Evolutionary conservation across 1,139 yeast species (phyloP).

Genomic region (Candida neerlandica): DNA sequence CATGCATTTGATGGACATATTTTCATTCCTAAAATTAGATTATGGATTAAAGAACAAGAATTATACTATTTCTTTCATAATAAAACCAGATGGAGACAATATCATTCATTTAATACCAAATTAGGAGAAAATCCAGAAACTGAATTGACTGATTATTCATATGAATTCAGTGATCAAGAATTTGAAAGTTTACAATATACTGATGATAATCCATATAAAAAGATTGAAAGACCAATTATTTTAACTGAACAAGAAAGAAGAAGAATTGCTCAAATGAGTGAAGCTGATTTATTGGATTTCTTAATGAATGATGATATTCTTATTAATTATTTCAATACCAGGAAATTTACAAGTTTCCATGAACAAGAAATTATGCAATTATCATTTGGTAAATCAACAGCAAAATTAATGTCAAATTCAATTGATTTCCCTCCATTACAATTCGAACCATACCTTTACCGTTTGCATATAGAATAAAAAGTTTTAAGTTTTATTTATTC

Average conservation of each 20-base stretch:
- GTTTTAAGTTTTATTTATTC: no score
- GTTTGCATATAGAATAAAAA: not conserved
- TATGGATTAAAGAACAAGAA: constrained; percentile 32
- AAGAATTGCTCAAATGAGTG: constrained; percentile 21
- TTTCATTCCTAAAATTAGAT: constrained; percentile 33
- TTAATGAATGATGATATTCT: constrained; percentile 39
- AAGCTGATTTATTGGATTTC: constrained; percentile 31
- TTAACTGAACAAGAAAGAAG: constrained; percentile 25
- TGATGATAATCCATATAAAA: constrained; percentile 17
- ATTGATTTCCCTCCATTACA: constrained; percentile 37
- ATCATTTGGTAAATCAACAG: constrained; percentile 33
- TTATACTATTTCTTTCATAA: constrained; percentile 23
- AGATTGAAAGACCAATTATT: constrained; percentile 10
- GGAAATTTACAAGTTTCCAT: constrained; percentile 38
- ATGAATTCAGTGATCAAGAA: constrained; percentile 27
- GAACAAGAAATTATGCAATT: constrained; percentile 39
- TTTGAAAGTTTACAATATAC: constrained; percentile 19
- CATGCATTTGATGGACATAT: constrained; percentile 27
- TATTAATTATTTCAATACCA: constrained; percentile 28
- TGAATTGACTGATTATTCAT: constrained; percentile 16
- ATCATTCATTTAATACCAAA: constrained; percentile 28
- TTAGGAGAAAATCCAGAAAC: constrained; percentile 14
- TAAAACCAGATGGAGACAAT: constrained; percentile 29
- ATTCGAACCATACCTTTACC: constrained; percentile 28
- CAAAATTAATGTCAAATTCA: constrained; percentile 23